A percentile compares a stretch with the other conserved stretches of the same genome.
phyloP scores from a whole-genome alignment of 164 flowering plant genomes.

The Vitis vinifera region ASM3070453v1 NC_081806.1:7745501-7746000 shows the following conservation, averaged over 20 bases:
- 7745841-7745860: background rate
- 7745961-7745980: too few species aligned
- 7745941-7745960: too few species aligned
- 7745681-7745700: constrained; percentile 27
- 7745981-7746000: too few species aligned
- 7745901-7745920: too few species aligned
- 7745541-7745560: constrained; percentile 18
- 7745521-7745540: constrained; percentile 11
- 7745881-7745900: too few species aligned
- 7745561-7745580: constrained; percentile 46
- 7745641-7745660: constrained; percentile 27
- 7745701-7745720: constrained; percentile 32
- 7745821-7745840: background rate
- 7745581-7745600: constrained; percentile 38
- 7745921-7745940: too few species aligned
- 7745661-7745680: constrained; percentile 36
- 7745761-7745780: constrained; percentile 5
- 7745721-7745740: constrained; percentile 31
- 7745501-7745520: constrained; percentile 29
- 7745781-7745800: constrained; percentile 12
- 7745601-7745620: constrained; percentile 33
- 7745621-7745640: constrained; percentile 28
- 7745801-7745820: background rate
- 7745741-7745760: background rate
- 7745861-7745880: too few species aligned